A percentile compares a stretch with the other conserved stretches of the same genome.
phyloP scores from a whole-genome alignment of 1,284 basidiomycete genomes.

The Retiboletus fuscus region DNA sequence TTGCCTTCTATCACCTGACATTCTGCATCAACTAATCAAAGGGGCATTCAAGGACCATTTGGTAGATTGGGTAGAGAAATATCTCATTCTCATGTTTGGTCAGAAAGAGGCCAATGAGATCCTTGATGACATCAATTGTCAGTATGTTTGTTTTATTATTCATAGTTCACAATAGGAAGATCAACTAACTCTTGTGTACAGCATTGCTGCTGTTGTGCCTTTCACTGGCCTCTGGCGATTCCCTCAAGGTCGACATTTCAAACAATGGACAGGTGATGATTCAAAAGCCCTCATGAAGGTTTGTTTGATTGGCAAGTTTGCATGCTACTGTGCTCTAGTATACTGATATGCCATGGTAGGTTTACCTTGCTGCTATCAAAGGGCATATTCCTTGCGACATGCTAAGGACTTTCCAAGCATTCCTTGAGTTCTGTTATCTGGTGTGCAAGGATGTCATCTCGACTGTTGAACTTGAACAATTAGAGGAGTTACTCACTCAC shows the following conservation, averaged over 20 bases:
- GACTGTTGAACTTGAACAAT: not conserved
- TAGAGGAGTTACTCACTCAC: not conserved
- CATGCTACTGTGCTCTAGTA: too few species aligned
- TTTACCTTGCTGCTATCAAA: conserved; percentile 8
- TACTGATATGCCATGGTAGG: not conserved
- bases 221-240: not conserved
- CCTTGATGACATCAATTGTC: not conserved
- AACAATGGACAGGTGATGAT: too few species aligned
- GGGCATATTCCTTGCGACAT: not conserved
- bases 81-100: not conserved
- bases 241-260: conserved; percentile 5
- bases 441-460: not conserved
- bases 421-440: conserved; percentile 7
- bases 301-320: too few species aligned
- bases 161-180: not conserved
- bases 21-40: conserved; percentile 29
- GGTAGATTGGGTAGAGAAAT: conserved; percentile 31
- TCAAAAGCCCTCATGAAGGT: conserved; percentile 1
- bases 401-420: not conserved
- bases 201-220: too few species aligned
- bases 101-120: not conserved
- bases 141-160: not conserved
- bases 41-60: too few species aligned
- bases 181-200: too few species aligned
- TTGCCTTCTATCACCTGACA: conserved; percentile 18